A percentile compares a stretch with the other conserved stretches of the same genome.
Conservation (phyloP, 2,329 filamentous ascomycete species). For the Lomentospora prolificans region DNA sequence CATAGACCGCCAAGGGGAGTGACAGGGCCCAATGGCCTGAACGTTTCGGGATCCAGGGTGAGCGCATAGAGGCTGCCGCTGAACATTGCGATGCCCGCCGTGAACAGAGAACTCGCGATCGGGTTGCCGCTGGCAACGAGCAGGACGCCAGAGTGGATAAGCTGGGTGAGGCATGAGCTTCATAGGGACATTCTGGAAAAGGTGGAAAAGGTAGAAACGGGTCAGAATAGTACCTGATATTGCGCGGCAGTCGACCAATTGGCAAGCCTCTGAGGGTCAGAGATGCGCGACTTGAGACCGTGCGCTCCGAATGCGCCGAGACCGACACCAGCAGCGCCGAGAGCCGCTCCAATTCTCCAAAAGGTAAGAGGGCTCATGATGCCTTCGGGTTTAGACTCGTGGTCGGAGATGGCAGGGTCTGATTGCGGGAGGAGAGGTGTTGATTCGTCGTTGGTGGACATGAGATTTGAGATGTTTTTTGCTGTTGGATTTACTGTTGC, state of each 20-base stretch:
- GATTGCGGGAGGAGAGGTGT: neutral
- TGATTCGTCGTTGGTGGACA: neutral
- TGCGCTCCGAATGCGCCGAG: constrained; percentile 61
- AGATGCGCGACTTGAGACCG: constrained; percentile 45
- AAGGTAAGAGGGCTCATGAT: constrained; percentile 26
- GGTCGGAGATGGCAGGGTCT: neutral
- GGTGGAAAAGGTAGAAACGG: neutral
- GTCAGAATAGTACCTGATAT: constrained; percentile 58
- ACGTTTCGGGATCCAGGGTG: constrained; percentile 47
- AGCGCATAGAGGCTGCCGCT: constrained; percentile 56
- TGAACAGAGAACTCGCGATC: constrained; percentile 47
- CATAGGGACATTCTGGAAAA: too few relatives aligned
- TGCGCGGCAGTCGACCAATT: constrained; percentile 58
- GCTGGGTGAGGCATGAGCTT: constrained; percentile 32
- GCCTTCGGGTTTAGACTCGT: neutral
- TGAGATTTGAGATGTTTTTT: neutral
- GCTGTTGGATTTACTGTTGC: neutral
- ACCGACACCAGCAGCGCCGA: constrained; percentile 50
- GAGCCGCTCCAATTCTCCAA: constrained; percentile 54
- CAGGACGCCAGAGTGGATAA: constrained; percentile 52
- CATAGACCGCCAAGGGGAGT: constrained; percentile 56
- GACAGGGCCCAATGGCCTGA: constrained; percentile 51
- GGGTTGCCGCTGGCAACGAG: constrained; percentile 45
- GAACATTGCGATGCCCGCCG: constrained; percentile 58
- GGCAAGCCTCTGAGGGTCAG: constrained; percentile 47